Evolutionary conservation across 441 rosid genomes (phyloP), one percentile per base, ranked within the genome.

Genomic region (Kokia cookei): DNA sequence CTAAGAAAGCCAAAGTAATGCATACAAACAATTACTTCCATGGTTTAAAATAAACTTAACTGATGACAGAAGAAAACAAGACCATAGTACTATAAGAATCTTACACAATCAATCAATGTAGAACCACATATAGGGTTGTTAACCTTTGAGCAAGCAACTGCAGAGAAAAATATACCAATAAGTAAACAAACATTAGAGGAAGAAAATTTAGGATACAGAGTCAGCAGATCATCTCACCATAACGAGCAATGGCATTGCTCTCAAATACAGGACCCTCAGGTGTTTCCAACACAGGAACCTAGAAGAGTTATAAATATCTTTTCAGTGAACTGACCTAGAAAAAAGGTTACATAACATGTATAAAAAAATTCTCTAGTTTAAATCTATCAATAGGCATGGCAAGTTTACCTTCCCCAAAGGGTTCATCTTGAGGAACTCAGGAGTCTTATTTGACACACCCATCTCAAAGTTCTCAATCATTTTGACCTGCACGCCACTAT

Each of bases 231-330:
- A 10, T n/a, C 77, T 79, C 74, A 95, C 99, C 97, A 59, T 91
- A 93, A 9, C 96, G 93, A 10, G 97, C 97, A 75, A 95, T 93
- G 2, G 99, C 97, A 73, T 93, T 95, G 88, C 99, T 95, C 86
- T 95, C 98, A 60, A 91, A 93, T 19, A 95, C 53, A 9, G 93
- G 73, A 76, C 98, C 98, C 5, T 95, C 97, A 0, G 98, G 96
- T 32, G 98, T 93, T 83, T 93, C 91, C 82, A 93, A 77, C 50
- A 90, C 90, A 24, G 98, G 99, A 78, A 91, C 85, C 98, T 95
- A 80, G 15, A 68, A 55, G 50, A 67, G 69, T 9, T 63, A 77
- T 0, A 72, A 19, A 27, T 24, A 24, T 58, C 42, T 10, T 9
- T 57, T 48, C 26, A 76, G 45, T 73, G 47, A 71, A 66, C n/a